These are phyloP conservation scores for Gossypium australe DNA, from an alignment of 345 rosid genomes.

Conservation along the genomic window DNA sequence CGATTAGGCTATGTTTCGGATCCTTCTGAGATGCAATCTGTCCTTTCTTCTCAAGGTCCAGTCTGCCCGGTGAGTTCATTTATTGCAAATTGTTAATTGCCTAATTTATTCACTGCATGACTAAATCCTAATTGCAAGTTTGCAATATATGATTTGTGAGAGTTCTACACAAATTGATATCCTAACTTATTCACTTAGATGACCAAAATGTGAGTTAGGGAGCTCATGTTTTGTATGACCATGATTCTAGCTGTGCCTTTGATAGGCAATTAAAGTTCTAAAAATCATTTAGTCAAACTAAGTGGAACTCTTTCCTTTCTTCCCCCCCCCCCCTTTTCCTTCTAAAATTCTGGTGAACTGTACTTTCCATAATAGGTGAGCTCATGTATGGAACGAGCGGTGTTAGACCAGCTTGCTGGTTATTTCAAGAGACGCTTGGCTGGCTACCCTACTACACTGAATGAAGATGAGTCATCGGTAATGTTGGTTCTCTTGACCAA, in stretches of 20 bases:
- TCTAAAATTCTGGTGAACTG: conserved; percentile 11
- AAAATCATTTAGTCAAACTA: neutral
- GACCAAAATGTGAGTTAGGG: neutral
- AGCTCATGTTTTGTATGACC: neutral
- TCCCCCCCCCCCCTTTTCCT: neutral
- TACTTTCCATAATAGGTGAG: conserved; percentile 54
- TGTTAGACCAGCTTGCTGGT: conserved; percentile 74
- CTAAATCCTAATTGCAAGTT: neutral
- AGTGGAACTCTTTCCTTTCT: conserved; percentile 1
- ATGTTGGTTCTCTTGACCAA: conserved; percentile 3
- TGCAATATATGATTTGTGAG: conserved; percentile 1
- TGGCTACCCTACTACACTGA: conserved; percentile 73
- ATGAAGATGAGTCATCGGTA: conserved; percentile 79
- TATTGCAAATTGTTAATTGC: neutral
- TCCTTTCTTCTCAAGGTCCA: conserved; percentile 95
- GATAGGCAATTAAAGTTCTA: neutral
- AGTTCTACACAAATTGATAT: neutral
- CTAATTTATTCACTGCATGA: neutral
- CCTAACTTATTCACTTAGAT: neutral
- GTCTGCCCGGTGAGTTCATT: conserved; percentile 69
- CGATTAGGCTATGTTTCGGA: conserved; percentile 90
- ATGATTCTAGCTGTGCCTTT: conserved; percentile 3
- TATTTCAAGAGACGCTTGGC: conserved; percentile 67
- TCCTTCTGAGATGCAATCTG: conserved; percentile 85
- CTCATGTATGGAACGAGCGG: conserved; percentile 92